Percentiles rank a stretch among this genome's conserved stretches.
These are phyloP conservation scores for Striga hermonthica DNA, from an alignment of 305 asterid species.

Conservation along the genomic window DNA sequence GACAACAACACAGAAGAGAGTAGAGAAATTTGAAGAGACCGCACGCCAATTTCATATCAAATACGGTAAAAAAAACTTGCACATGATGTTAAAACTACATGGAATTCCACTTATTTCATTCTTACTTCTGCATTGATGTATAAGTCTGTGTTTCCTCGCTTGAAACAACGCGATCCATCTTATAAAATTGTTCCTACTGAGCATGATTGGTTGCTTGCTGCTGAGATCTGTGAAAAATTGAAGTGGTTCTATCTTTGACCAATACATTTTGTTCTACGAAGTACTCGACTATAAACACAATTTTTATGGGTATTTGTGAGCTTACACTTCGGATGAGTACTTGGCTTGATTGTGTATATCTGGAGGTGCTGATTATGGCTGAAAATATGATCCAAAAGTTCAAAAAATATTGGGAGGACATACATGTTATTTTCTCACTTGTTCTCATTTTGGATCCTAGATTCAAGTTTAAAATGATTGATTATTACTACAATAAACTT, in stretches of 20 bases:
- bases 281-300: not conserved
- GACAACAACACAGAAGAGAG: not conserved
- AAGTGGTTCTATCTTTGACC: not conserved
- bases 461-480: not conserved
- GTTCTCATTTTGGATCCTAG: not conserved
- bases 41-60: not conserved
- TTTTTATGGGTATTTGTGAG: not conserved
- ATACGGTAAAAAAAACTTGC: not conserved
- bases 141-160: not conserved
- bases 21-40: not conserved
- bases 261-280: not conserved
- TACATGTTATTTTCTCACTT: not conserved
- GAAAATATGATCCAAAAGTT: not conserved
- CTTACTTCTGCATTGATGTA: not conserved
- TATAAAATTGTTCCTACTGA: not conserved
- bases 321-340: not conserved
- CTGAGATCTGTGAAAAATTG: slow-evolving; percentile 5
- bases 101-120: not conserved
- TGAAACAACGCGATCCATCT: not conserved
- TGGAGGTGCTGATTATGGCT: not conserved
- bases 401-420: not conserved
- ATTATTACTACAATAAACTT: not conserved
- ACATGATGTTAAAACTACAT: not conserved
- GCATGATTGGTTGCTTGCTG: not conserved
- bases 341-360: not conserved